Evolutionary conservation across 352 stramenopile genomes (phyloP).

Genomic region (Phytophthora citrophthora): DNA sequence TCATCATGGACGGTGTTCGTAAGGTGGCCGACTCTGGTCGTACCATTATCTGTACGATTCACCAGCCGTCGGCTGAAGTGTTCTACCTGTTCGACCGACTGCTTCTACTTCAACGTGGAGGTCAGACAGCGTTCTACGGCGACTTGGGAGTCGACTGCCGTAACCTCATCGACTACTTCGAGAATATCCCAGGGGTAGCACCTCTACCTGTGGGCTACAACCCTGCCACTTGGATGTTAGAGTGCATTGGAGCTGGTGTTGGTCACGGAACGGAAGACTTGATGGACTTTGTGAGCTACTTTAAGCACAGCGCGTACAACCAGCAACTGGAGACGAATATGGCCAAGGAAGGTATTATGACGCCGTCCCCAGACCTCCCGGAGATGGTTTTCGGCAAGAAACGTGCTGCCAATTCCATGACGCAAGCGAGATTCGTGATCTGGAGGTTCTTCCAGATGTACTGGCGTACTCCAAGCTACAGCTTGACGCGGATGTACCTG

Average conservation of each 20-base stretch:
- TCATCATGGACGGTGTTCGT: slow-evolving; percentile 10
- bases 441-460: slow-evolving; percentile 16
- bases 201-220: slow-evolving; percentile 6
- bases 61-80: slow-evolving; percentile 7
- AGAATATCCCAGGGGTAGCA: slow-evolving; percentile 9
- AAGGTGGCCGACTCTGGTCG: slow-evolving; percentile 7
- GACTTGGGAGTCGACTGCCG: slow-evolving; percentile 33
- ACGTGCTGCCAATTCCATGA: slow-evolving; percentile 19
- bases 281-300: slow-evolving; percentile 20
- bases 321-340: slow-evolving; percentile 11
- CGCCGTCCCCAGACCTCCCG: slow-evolving; percentile 19
- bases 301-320: slow-evolving; percentile 18
- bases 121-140: slow-evolving; percentile 44
- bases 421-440: slow-evolving; percentile 1
- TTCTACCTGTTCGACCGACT: slow-evolving; percentile 65
- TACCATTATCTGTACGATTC: slow-evolving; percentile 12
- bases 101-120: slow-evolving; percentile 58
- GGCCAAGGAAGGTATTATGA: slow-evolving; percentile 22
- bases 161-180: slow-evolving; percentile 25
- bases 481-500: slow-evolving; percentile 61
- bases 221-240: slow-evolving; percentile 10
- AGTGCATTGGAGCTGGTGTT: slow-evolving; percentile 12
- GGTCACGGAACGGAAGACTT: slow-evolving; percentile 6
- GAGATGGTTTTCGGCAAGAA: slow-evolving; percentile 35
- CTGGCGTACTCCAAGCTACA: slow-evolving; percentile 49